Conservation (phyloP, 1,284 basidiomycete genomes). For the Ceratobasidium papillatum region DNA sequence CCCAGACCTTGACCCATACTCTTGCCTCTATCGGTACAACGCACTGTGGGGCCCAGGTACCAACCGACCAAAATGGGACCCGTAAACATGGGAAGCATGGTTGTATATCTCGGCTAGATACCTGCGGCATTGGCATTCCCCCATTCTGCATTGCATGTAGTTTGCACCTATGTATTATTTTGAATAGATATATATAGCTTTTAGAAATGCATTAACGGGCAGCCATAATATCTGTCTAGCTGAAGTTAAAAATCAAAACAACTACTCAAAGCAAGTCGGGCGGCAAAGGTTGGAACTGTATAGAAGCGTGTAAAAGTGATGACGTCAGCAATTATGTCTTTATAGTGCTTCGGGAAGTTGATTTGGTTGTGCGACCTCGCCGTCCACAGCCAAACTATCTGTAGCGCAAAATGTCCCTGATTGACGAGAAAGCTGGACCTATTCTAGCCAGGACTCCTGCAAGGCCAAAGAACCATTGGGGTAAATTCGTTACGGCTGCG, state of each 20-base stretch:
- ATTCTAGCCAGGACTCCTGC: neutral
- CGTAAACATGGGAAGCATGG: neutral
- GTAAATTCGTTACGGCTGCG: conserved; percentile 5
- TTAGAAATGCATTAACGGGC: neutral
- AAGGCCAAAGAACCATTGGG: neutral
- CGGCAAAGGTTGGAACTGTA: no score
- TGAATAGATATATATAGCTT: neutral
- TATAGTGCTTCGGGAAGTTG: neutral
- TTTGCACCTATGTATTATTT: no score
- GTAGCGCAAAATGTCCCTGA: neutral
- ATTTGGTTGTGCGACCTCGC: neutral
- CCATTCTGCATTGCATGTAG: neutral
- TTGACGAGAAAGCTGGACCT: neutral
- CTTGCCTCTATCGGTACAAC: conserved; percentile 32
- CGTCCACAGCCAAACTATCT: neutral
- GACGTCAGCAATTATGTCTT: neutral
- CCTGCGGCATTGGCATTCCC: neutral
- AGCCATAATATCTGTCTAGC: neutral
- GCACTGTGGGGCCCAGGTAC: conserved; percentile 29
- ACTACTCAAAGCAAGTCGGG: no score
- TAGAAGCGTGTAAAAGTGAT: neutral
- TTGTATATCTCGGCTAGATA: neutral
- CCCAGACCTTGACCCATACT: conserved; percentile 36
- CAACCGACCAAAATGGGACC: conserved; percentile 33
- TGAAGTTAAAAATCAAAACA: no score